Evolutionary conservation across 2,329 filamentous ascomycete genomes (phyloP).

Genomic region (Tolypocladium nubicola): DNA sequence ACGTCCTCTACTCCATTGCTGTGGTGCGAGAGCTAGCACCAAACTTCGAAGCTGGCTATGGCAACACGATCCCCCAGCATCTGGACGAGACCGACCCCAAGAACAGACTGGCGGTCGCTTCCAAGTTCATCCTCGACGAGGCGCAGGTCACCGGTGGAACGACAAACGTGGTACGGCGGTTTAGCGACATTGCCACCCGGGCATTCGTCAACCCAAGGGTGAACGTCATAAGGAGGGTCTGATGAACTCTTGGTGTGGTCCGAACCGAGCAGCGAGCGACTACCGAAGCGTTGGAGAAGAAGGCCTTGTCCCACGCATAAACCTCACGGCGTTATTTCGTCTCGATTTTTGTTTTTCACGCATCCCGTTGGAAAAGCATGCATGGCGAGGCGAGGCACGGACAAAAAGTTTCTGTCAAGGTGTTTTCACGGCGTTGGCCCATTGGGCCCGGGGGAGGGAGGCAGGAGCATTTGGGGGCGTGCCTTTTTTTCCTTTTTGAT

Average conservation of each 20-base stretch:
- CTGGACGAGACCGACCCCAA: constrained; percentile 57
- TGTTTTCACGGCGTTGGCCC: background rate
- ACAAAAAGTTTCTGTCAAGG: background rate
- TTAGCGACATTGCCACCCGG: constrained; percentile 55
- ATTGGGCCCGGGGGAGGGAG: background rate
- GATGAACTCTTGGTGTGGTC: background rate
- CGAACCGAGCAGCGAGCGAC: background rate
- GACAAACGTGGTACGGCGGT: constrained; percentile 60
- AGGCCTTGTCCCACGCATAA: background rate
- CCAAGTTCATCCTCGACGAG: constrained; percentile 59
- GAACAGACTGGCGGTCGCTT: constrained; percentile 57
- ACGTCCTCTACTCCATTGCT: constrained; percentile 83
- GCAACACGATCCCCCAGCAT: constrained; percentile 44
- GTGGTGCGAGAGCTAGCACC: constrained; percentile 66
- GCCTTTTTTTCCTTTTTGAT: background rate
- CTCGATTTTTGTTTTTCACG: background rate
- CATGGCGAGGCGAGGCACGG: constrained; percentile 1
- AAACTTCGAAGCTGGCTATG: constrained; percentile 48
- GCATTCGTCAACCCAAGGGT: constrained; percentile 45
- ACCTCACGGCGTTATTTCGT: background rate
- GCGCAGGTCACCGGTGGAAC: constrained; percentile 55
- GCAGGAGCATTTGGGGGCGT: background rate
- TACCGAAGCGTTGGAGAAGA: background rate
- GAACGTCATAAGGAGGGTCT: constrained; percentile 27
- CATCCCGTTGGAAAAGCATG: background rate